Evolutionary conservation across 176 grass and related monocot species (phyloP), one percentile per base, ranked within the genome.

Genomic region (Poa annua): DNA sequence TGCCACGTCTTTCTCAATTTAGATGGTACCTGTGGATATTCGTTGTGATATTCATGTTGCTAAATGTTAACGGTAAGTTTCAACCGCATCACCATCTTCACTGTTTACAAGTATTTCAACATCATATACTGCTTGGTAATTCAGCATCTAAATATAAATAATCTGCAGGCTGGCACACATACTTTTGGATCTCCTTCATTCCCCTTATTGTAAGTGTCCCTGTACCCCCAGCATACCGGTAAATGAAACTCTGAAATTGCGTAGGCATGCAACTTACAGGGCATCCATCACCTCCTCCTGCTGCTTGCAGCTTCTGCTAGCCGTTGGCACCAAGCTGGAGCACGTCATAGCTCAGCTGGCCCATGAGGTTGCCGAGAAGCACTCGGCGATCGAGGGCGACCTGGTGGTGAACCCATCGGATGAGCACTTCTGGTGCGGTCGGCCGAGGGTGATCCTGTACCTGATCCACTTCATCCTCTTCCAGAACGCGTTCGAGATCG

Each of bases 11-110:
- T 75, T 63, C 75, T 0, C 57, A 66, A 44, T 4, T 65, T 82
- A 98, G 92, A 82, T 98, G 90, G 92, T 98, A 95, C 74, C 67
- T 98, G 45, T 98, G 96, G 92, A 84, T 95, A 35, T 98, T 98
- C 61, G 92, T 98, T 10, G 79, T 95, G 84, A 86, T 98, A 85
- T 98, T 98, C 88, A 80, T 98, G 82, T 65, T 98, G 86, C 76
- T 98, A 84, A 93, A 98, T 84, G 87, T 98, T 32, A 90, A 90
- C 49, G 96, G 96, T 98, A 85, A 92, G 88, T 66, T 85, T n/a
- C 4, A 34, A 1, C 4, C 32, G 26, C 8, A 74, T 11, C 16
- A 65, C 29, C 16, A 22, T 75, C 20, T 24, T 17, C 21, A 22
- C 3, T 3, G n/a, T 74, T 56, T 49, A 52, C 16, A 36, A 36